These are phyloP conservation scores for Passiflora organensis DNA, from an alignment of 345 rosid genomes.

Conservation along the genomic window DNA sequence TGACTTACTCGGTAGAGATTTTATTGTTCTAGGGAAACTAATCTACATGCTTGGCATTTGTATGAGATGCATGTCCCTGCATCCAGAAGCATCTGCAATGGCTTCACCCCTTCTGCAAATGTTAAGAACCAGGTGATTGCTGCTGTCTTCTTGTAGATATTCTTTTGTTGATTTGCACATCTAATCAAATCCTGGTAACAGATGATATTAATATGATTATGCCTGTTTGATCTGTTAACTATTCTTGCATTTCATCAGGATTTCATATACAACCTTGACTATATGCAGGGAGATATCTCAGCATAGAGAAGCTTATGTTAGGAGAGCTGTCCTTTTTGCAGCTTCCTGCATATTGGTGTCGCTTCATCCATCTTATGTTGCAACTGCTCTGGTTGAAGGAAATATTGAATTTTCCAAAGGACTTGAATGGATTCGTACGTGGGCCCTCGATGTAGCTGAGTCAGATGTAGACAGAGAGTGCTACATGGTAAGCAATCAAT, in stretches of 20 bases:
- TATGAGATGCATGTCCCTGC: constrained; percentile 83
- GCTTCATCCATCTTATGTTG: constrained; percentile 80
- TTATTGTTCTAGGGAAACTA: constrained; percentile 90
- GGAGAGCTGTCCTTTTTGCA: constrained; percentile 83
- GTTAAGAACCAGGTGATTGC: constrained; percentile 69
- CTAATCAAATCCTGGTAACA: constrained; percentile 1
- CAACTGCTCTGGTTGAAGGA: constrained; percentile 69
- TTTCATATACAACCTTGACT: background rate
- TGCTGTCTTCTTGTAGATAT: too few species aligned
- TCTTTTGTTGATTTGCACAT: too few species aligned
- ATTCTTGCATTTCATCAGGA: background rate
- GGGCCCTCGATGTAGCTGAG: constrained; percentile 74
- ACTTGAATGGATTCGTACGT: constrained; percentile 86
- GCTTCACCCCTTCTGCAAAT: constrained; percentile 75
- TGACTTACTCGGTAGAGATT: constrained; percentile 92
- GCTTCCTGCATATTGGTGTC: constrained; percentile 73
- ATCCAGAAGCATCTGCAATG: constrained; percentile 86
- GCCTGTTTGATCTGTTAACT: too few species aligned
- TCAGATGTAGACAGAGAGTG: constrained; percentile 83
- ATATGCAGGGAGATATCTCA: constrained; percentile 69
- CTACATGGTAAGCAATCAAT: constrained; percentile 50
- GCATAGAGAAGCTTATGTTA: constrained; percentile 88
- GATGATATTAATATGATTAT: background rate
- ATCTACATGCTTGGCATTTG: constrained; percentile 89
- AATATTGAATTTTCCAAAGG: constrained; percentile 61